Base-by-base conservation (phyloP, 768 basidiomycete species). In the Boletus reticuloceps region DNA sequence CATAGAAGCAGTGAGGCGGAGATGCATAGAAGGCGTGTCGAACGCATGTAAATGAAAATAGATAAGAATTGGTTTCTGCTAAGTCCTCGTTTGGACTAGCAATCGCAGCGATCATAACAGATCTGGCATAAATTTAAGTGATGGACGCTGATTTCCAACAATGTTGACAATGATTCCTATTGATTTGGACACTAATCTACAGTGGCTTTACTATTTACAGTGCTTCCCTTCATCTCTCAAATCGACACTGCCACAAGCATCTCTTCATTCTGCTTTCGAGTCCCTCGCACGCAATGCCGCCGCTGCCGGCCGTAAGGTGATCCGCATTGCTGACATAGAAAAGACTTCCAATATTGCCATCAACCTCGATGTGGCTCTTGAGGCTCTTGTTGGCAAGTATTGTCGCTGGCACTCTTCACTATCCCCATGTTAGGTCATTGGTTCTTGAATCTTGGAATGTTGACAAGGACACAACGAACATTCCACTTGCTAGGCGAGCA, bases 241-340 rank as follows among this genome's bases (percentile, higher is more conserved):
- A 6, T 51, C 58, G 5, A 17, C 53, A 1, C 45, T 48, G 6
- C 14, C 47, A 1, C 51, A 51, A 25, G 9, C 63, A 22, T 51
- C 59, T 16, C 39, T 64, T 38, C 31, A 32, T 29, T 53, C 63
- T 2, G 42, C 59, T 31, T 65, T 69, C 32, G 60, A 64, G 4
- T 37, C 48, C 8, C 53, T 69, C 6, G 56, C 40, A 8, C 52
- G 49, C 6, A 55, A 59, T 34, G 60, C 69, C 0, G 62, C 55
- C 2, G 36, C 43, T 34, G 55, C 58, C 10, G 64, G 66, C 4
- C 63, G 64, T 22, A 66, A 53, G 36, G 59, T 62, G 12, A 54
- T 69, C 36, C 62, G 68, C 14, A 60, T 59, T 39, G 57, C 69
- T 11, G 68, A 69, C 29, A 42, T 70, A 16, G 58, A 61, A 12